Conservation (phyloP, 495 filamentous ascomycete genomes). For the Penicillium pulvis region DNA sequence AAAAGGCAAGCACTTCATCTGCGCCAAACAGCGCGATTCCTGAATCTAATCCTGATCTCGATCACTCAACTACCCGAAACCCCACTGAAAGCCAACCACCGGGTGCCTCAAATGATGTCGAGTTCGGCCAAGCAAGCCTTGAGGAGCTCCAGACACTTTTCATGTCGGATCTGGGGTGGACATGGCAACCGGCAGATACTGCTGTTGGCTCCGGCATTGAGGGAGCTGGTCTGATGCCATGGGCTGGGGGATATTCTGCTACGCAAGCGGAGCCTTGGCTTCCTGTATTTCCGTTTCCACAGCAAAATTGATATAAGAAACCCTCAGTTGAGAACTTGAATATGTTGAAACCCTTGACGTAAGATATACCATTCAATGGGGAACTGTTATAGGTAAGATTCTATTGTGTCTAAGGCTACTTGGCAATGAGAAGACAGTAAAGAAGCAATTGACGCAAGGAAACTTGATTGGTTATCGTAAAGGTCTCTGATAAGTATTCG, state of each 20-base stretch:
- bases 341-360: too few species aligned
- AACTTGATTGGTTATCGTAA: not conserved
- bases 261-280: conserved; percentile 29
- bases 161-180: conserved; percentile 38
- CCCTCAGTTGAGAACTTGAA: not conserved
- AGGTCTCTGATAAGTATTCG: not conserved
- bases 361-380: too few species aligned
- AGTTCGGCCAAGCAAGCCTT: conserved; percentile 22
- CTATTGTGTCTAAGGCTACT: too few species aligned
- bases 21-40: conserved; percentile 21
- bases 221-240: conserved; percentile 28
- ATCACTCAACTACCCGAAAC: not conserved
- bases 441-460: not conserved
- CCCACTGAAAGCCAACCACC: not conserved
- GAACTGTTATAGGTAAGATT: too few species aligned
- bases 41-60: conserved; percentile 11
- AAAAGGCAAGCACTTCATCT: conserved; percentile 23
- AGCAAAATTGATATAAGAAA: conserved; percentile 14
- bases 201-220: conserved; percentile 33
- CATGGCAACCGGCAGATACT: conserved; percentile 39
- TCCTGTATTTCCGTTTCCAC: conserved; percentile 33
- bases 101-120: not conserved
- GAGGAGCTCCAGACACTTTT: conserved; percentile 33
- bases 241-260: conserved; percentile 30
- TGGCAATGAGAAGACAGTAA: not conserved